Conservation (phyloP, 345 rosid genomes). For the Noccaea caerulescens region DNA sequence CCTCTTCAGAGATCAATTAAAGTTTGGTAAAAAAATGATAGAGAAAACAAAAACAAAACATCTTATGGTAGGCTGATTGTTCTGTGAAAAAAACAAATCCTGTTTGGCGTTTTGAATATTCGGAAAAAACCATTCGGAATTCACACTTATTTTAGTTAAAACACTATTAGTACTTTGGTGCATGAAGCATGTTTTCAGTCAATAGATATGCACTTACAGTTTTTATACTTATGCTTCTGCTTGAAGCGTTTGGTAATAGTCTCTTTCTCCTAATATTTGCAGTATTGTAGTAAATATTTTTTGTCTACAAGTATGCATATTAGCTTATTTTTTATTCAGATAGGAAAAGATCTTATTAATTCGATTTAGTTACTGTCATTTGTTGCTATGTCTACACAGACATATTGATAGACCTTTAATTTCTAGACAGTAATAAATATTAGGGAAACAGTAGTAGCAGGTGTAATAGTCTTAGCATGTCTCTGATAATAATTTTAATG, state of each 20-base stretch:
- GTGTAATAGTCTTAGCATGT: slow-evolving; percentile 40
- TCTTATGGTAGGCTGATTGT: neutral
- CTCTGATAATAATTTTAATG: slow-evolving; percentile 29
- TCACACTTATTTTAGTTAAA: neutral
- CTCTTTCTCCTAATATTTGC: neutral
- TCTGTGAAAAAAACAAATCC: neutral
- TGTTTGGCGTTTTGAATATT: slow-evolving; percentile 2
- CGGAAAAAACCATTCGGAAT: neutral
- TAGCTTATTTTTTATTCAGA: neutral
- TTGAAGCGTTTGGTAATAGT: neutral
- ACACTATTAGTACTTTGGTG: neutral
- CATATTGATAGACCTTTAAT: slow-evolving; percentile 27
- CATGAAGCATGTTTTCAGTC: neutral
- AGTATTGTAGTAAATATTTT: neutral
- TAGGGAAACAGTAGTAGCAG: slow-evolving; percentile 31
- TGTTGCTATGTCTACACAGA: slow-evolving; percentile 41
- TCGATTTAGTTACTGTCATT: slow-evolving; percentile 32
- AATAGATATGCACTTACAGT: neutral
- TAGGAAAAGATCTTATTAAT: neutral
- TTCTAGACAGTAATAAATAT: slow-evolving; percentile 29
- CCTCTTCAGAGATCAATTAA: slow-evolving; percentile 16
- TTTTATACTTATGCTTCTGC: neutral
- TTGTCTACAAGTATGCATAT: too few species aligned
- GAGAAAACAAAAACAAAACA: neutral
- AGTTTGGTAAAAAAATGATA: slow-evolving; percentile 21